These are phyloP conservation scores for Flueggea neowawraea DNA, from an alignment of 441 rosid species.

Conservation along the genomic window DNA sequence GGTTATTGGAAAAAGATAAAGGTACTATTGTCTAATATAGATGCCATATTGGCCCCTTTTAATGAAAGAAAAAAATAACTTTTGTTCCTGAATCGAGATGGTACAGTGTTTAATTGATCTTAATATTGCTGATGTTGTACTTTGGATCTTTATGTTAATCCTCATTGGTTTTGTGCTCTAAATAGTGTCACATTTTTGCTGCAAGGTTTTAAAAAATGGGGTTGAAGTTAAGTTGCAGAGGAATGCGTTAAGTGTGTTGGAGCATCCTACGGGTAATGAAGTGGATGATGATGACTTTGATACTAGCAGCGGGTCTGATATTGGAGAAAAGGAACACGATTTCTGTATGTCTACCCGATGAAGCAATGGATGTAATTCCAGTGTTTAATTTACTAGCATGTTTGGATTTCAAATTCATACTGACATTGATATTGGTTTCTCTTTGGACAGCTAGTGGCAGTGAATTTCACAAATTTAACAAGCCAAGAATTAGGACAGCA, in stretches of 20 bases:
- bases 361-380: background rate
- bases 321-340: conserved; percentile 44
- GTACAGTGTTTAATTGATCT: no score
- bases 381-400: background rate
- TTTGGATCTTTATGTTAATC: no score
- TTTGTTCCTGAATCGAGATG: no score
- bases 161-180: no score
- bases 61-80: no score
- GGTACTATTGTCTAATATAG: no score
- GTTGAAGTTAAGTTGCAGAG: conserved; percentile 78
- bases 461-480: conserved; percentile 46
- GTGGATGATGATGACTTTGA: conserved; percentile 60
- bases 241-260: conserved; percentile 78
- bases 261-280: conserved; percentile 76
- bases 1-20: no score
- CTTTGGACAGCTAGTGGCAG: conserved; percentile 37
- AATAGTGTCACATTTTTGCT: background rate
- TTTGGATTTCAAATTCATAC: background rate
- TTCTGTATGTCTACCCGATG: conserved; percentile 25
- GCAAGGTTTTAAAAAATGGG: conserved; percentile 73
- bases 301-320: conserved; percentile 65
- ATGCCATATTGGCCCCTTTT: no score
- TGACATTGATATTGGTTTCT: conserved; percentile 6
- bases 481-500: conserved; percentile 44
- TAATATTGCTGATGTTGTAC: no score